Base-by-base conservation (phyloP, 345 rosid species). In the Syzygium aqueum region DNA sequence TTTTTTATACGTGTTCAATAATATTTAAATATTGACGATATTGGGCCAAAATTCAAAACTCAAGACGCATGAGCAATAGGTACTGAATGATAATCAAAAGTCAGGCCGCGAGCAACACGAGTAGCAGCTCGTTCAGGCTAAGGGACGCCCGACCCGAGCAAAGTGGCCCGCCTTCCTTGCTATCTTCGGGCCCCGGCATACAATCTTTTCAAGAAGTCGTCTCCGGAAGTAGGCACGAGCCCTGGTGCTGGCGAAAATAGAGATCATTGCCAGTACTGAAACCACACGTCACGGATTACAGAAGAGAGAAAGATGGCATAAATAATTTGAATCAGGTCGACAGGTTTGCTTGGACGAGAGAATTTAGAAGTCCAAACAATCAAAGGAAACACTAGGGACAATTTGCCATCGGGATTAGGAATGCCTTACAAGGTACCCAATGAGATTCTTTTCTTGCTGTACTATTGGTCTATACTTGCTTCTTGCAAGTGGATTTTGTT, bases 291-390 rank as follows among this genome's bases (percentile, higher is more conserved):
- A 27, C 27, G 33, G 86, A 87, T 73, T 89, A 89, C 86, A 53
- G 54, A 4, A 88, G 86, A 65, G 87, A 84, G 84, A 73, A 52
- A 15, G 87, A 87, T 51, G 85, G 78, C 51, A 8, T 85, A 87
- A 88, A 89, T 91, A 92, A 89, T 61, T 87, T 90, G 53, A 90
- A 86, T 87, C 90, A 89, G 85, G 88, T 92, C 49, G 52, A 85
- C 49, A 90, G 93, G 90, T 93, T 94, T 86, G 91, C 91, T 65
- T 92, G 95, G 12, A 88, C 93, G 2, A 92, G 96, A 89, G 96
- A 94, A 77, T 91, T 88, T 88, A 84, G 92, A 51, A 92, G 88
- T 59, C 12, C 28, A 84, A 86, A 88, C 77, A 37, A 37, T 73
- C 92, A 87, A 84, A 89, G 88, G 88, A 91, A 91, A 82, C 92